Base-by-base conservation (phyloP, 2,329 filamentous ascomycete species). In the Xylaria sp. region DNA sequence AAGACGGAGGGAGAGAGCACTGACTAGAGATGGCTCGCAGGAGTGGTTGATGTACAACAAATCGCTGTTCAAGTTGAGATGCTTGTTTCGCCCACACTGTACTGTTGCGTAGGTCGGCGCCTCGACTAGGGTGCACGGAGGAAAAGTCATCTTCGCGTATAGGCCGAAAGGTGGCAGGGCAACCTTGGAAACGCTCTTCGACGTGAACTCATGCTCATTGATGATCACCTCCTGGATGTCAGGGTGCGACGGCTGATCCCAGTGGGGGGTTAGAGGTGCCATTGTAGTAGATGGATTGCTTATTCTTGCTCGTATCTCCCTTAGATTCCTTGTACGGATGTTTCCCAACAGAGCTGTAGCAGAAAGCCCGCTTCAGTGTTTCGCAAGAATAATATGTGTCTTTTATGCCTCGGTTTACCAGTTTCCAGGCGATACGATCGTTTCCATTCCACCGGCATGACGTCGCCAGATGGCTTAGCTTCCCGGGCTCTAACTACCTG, bases 21-120 rank as follows among this genome's bases (percentile, higher is more conserved):
- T 75, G 57, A 86, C 83, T 55, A 88, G 76, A 66, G 82, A 83
- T 20, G 85, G 85, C 63, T 85, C 83, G 71, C 85, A 88, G 4
- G 82, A 85, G 72, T 88, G 85, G 70, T 88, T 88, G 61, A 87
- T 84, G 71, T 87, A 88, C 42, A 88, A 69, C 66, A 88, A 67
- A 65, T 88, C 85, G 63, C 81, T 86, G 73, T 88, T 88, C 40
- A 88, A 74, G 63, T 83, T 79, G 63, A 88, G 71, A 67, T 88
- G 85, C 52, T 72, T 73, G 60, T 81, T 69, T 49, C 72, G 72
- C 55, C 77, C 81, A 56, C 79, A 80, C 71, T 88, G 85, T 21
- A 88, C 84, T 1, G 85, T 87, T 24, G 84, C 82, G 63, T 88
- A 88, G 9, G 82, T 86, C 2, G 83, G 76, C 57, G 78, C 76